Conservation (phyloP, 148 eudicot genomes). For the Oxyria digyna region DNA sequence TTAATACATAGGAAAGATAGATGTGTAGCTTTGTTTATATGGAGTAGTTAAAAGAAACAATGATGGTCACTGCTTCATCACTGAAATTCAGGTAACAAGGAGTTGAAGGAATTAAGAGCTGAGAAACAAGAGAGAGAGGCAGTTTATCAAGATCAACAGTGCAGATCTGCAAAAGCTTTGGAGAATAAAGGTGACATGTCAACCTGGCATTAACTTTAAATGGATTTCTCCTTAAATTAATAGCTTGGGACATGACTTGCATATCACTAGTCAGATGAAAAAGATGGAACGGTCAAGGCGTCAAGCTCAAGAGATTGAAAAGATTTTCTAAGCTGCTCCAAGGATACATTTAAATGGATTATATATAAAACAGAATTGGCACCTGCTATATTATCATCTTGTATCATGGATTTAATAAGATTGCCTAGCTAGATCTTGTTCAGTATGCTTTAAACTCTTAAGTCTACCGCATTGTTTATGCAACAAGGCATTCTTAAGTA, state of each 20-base stretch:
- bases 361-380: background rate
- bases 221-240: background rate
- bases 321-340: background rate
- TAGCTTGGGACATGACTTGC: background rate
- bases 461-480: background rate
- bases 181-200: constrained; percentile 59
- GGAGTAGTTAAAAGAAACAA: background rate
- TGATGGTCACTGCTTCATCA: background rate
- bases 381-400: background rate
- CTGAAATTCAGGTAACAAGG: constrained; percentile 44
- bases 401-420: background rate
- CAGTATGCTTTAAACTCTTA: background rate
- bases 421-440: background rate
- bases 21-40: background rate
- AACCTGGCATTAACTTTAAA: background rate
- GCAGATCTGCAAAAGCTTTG: constrained; percentile 27
- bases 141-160: constrained; percentile 33
- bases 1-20: background rate
- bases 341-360: background rate
- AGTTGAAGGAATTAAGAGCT: constrained; percentile 36
- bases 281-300: background rate
- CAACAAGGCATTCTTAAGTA: background rate
- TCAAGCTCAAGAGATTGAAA: too few species aligned
- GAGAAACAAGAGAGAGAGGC: constrained; percentile 52
- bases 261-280: background rate